Base-by-base conservation (phyloP, 1,284 basidiomycete species). In the Cryptococcus hybrid region DNA sequence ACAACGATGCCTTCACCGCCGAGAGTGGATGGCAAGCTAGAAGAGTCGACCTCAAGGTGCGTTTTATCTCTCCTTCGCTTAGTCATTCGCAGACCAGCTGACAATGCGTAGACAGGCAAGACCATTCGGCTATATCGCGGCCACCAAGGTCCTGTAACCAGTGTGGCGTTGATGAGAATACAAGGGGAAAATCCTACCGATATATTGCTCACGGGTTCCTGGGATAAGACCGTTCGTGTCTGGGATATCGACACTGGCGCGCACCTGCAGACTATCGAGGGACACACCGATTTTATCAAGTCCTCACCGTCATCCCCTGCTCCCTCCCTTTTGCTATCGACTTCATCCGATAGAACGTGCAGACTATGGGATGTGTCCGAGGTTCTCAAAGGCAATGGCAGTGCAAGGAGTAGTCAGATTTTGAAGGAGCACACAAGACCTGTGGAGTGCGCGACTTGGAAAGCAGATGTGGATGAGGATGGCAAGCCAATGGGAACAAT, bases 221-320 rank as follows among this genome's bases (percentile, higher is more conserved):
- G 92, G 92, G 92, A 96, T 74, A 87, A 88, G 88, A 86, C 86
- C 0, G 88, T 95, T 72, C 87, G 86, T 69, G 62, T 92, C 2
- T 96, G 92, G 92, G 82, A 92, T 68, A 83, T 83, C 3, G 71
- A 84, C 66, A 92, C 84, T 1, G 89, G 85, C 66, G 74, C 78
- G 13, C 61, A 85, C 34, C 75, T 92, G n/a, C 87, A 84, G 0
- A 85, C 87, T 0, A 88, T 87, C 0, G 77, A 81, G n/a, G 89
- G 86, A 0, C 92, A 96, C 69, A 80, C 82, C 0, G 92, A 96
- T 76, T 96, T 96, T 66, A 83, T 96, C 59, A 96, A 95, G 78
- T 81, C 84, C 78, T 95, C 34, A 81, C 86, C 44, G 84, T 89
- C 35, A 78, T 93, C 12, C 84, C 88, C 1, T 77, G 82, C 1